Evolutionary conservation across 83 land plant genomes (phyloP).

Genomic region (Thuja plicata): DNA sequence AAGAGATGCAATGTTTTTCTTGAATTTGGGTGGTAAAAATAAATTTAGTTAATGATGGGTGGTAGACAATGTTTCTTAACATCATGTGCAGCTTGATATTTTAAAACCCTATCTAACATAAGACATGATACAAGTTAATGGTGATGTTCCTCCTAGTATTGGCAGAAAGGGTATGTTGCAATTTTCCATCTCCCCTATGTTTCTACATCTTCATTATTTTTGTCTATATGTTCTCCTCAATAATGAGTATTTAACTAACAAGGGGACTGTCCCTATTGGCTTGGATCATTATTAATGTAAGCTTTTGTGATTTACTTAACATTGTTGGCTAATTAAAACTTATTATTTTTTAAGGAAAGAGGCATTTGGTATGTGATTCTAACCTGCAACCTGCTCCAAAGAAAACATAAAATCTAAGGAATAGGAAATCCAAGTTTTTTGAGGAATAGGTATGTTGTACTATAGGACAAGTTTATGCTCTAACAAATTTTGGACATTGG

Average conservation of each 20-base stretch:
- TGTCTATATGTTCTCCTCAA: background rate
- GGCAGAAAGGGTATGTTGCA: background rate
- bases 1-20: too few species aligned
- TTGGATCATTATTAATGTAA: background rate
- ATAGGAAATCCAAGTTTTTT: background rate
- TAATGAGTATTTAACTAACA: background rate
- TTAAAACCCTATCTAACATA: too few species aligned
- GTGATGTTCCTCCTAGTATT: background rate
- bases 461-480: background rate
- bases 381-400: constrained; percentile 8
- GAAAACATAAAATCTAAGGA: constrained; percentile 2
- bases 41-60: too few species aligned
- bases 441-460: constrained; percentile 6
- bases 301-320: background rate
- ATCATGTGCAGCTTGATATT: too few species aligned
- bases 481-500: too few species aligned
- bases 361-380: background rate
- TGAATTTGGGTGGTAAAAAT: too few species aligned
- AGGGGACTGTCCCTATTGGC: background rate
- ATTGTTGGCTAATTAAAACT: background rate
- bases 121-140: constrained; percentile 4
- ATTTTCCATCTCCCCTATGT: background rate
- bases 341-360: constrained; percentile 3
- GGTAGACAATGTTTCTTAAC: too few species aligned
- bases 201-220: background rate